Evolutionary conservation across 768 basidiomycete genomes (phyloP).

Genomic region (Chalciporus pseudorubinellus): DNA sequence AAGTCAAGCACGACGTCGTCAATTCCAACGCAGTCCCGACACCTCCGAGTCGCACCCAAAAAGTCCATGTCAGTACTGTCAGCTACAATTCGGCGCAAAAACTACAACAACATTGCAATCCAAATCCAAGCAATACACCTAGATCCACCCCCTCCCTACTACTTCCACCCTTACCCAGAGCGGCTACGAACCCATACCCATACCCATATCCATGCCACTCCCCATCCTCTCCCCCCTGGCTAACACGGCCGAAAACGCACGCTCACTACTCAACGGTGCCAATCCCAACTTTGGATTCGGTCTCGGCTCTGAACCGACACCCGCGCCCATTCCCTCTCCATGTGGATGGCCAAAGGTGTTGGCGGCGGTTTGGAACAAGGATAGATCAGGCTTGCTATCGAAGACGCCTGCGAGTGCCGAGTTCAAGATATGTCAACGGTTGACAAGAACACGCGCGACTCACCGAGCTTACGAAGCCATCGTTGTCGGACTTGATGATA

Average conservation of each 20-base stretch:
- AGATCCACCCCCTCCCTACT: too few relatives aligned
- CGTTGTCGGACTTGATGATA: conserved; percentile 44
- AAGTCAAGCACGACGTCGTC: too few relatives aligned
- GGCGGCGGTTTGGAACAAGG: conserved; percentile 31
- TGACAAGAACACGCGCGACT: neutral
- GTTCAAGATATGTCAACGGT: too few relatives aligned
- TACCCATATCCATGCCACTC: neutral
- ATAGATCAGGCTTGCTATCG: conserved; percentile 36
- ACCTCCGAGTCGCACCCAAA: too few relatives aligned
- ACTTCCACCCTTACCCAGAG: too few relatives aligned
- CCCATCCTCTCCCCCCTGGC: conserved; percentile 7
- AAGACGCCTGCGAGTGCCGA: conserved; percentile 32
- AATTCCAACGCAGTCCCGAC: too few relatives aligned
- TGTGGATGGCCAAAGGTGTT: conserved; percentile 11
- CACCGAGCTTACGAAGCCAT: conserved; percentile 42
- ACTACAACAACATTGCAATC: neutral
- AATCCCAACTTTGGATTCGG: conserved; percentile 38
- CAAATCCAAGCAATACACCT: neutral
- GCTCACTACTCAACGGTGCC: conserved; percentile 38
- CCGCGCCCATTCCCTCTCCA: conserved; percentile 1
- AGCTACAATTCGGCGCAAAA: neutral
- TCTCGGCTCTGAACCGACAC: conserved; percentile 19
- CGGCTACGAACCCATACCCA: too few relatives aligned
- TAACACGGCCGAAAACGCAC: conserved; percentile 26
- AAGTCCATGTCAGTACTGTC: too few relatives aligned